Conservation (phyloP, 164 flowering plant genomes). For the Nymphaea colorata region DNA sequence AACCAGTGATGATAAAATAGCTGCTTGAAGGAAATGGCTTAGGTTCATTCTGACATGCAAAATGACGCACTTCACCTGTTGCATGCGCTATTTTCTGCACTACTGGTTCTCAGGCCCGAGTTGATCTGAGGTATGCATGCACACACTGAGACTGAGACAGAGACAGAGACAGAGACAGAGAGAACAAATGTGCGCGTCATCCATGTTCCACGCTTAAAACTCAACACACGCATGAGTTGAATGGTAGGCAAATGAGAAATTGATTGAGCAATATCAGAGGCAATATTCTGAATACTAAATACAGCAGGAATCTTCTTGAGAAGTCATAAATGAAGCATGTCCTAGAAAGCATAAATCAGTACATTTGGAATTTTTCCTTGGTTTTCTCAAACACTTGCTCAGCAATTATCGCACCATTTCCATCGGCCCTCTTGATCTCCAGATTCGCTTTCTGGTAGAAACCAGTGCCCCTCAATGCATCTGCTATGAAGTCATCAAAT, state of each 20-base stretch:
- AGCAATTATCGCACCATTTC: constrained; percentile 58
- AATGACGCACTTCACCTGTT: too few species aligned
- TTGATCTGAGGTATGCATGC: too few species aligned
- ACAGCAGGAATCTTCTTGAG: background rate
- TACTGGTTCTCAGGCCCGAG: too few species aligned
- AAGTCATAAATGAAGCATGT: background rate
- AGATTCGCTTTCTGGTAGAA: constrained; percentile 69
- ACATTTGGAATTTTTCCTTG: constrained; percentile 66
- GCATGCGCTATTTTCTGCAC: too few species aligned
- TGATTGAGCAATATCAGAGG: too few species aligned
- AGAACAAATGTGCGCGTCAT: background rate
- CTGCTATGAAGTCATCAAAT: constrained; percentile 94
- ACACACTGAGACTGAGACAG: too few species aligned
- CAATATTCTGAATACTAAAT: background rate
- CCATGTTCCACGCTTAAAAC: too few species aligned
- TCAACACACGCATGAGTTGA: too few species aligned
- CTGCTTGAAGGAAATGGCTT: too few species aligned
- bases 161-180: background rate
- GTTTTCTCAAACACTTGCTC: constrained; percentile 97
- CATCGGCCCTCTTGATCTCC: constrained; percentile 93
- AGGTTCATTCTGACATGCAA: too few species aligned
- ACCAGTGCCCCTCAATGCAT: constrained; percentile 91
- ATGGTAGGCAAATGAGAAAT: too few species aligned
- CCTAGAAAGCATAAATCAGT: constrained; percentile 16
- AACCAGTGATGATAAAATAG: too few species aligned